A percentile compares a stretch with the other conserved stretches of the same genome.
These are phyloP conservation scores for Colletotrichum sp. DNA, from an alignment of 2,329 filamentous ascomycete species.

Conservation along the genomic window DNA sequence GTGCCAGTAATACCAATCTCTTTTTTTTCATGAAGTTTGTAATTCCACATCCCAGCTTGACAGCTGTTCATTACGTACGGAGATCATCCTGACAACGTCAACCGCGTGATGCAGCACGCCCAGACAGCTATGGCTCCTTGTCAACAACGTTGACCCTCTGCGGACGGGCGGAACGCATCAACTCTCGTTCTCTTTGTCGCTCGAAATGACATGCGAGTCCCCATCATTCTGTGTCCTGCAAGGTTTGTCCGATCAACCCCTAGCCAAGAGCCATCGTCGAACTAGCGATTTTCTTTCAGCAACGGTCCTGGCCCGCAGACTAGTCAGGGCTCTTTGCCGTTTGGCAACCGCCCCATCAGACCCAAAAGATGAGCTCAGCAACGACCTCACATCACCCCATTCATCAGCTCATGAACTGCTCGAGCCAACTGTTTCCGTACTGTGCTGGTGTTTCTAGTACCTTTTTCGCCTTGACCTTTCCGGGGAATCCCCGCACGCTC, in stretches of 20 bases:
- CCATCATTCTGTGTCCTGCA: background rate
- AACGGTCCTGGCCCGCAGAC: background rate
- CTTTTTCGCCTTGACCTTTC: background rate
- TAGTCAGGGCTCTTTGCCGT: background rate
- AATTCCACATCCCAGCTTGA: background rate
- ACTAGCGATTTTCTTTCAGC: background rate
- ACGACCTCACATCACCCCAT: background rate
- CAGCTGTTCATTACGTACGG: background rate
- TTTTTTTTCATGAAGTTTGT: background rate
- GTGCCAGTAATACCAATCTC: background rate
- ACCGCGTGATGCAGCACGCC: background rate
- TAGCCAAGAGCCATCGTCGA: background rate
- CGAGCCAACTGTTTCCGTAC: background rate
- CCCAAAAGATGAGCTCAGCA: background rate
- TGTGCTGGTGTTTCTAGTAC: background rate
- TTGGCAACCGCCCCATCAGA: background rate
- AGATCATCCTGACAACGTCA: background rate
- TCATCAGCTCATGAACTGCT: background rate
- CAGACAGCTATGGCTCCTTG: background rate
- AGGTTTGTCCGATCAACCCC: background rate
- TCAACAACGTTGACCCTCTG: background rate
- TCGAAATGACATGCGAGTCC: background rate
- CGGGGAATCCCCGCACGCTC: background rate
- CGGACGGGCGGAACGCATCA: background rate
- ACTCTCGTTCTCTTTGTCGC: background rate